Evolutionary conservation across 2,329 filamentous ascomycete genomes (phyloP).

Genomic region (Hymenoscyphus linearis): DNA sequence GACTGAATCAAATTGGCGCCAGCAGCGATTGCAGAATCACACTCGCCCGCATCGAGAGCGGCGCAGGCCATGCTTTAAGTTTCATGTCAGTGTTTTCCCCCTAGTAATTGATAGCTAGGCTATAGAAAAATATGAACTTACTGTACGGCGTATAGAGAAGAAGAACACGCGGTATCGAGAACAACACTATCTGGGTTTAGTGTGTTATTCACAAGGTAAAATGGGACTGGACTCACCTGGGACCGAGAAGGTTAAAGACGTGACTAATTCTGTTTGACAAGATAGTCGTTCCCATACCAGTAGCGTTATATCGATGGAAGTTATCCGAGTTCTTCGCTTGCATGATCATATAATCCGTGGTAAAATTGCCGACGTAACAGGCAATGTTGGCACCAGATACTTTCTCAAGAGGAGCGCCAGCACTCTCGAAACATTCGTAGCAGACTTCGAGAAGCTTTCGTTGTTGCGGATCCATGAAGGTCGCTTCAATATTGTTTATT

Average conservation of each 20-base stretch:
- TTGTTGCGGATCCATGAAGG: constrained; percentile 28
- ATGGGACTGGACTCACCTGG: background rate
- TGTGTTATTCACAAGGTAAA: background rate
- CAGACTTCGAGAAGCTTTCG: constrained; percentile 26
- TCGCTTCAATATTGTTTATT: constrained; percentile 19
- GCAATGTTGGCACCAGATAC: constrained; percentile 20
- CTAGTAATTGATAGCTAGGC: constrained; percentile 21
- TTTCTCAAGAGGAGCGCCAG: constrained; percentile 20
- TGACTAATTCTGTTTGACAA: constrained; percentile 30
- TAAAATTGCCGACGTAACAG: constrained; percentile 23
- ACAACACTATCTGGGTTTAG: constrained; percentile 3
- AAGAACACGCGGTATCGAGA: constrained; percentile 47
- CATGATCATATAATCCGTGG: constrained; percentile 15
- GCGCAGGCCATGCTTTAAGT: constrained; percentile 50
- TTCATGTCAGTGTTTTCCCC: constrained; percentile 12
- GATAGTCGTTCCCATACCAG: constrained; percentile 10
- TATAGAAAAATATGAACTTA: background rate
- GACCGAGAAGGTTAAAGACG: constrained; percentile 28
- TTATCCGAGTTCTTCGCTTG: constrained; percentile 14
- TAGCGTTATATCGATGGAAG: constrained; percentile 28
- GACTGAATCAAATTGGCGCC: constrained; percentile 18
- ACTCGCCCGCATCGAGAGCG: constrained; percentile 41
- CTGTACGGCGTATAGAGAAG: constrained; percentile 46
- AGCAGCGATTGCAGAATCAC: constrained; percentile 25
- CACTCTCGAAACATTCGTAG: constrained; percentile 27